Conservation (phyloP, 306 rosid species). For the Citrullus amarus region DNA sequence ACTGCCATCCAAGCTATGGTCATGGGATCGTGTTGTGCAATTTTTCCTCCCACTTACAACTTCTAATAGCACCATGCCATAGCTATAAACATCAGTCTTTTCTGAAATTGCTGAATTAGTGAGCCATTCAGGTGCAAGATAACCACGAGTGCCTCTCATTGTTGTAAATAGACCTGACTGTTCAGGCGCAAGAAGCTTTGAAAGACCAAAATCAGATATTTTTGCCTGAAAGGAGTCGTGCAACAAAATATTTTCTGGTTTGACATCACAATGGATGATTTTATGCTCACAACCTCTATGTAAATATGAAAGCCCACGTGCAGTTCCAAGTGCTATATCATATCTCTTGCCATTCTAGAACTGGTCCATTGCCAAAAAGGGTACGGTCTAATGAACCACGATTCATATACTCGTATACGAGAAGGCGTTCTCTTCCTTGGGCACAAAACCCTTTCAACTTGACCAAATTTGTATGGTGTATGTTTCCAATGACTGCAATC, state of each 20-base stretch:
- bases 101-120: constrained; percentile 80
- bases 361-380: constrained; percentile 67
- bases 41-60: constrained; percentile 76
- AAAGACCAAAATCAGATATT: constrained; percentile 88
- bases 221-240: constrained; percentile 65
- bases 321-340: constrained; percentile 73
- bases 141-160: constrained; percentile 92
- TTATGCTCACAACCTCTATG: constrained; percentile 73
- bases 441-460: constrained; percentile 76
- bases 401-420: constrained; percentile 85
- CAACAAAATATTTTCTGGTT: constrained; percentile 85
- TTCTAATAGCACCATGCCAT: constrained; percentile 87
- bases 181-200: constrained; percentile 66
- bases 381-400: constrained; percentile 72
- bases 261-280: constrained; percentile 85
- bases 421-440: constrained; percentile 57
- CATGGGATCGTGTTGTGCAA: constrained; percentile 38
- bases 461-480: constrained; percentile 78
- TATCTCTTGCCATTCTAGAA: constrained; percentile 78
- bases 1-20: constrained; percentile 49
- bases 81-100: constrained; percentile 80
- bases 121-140: constrained; percentile 95
- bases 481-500: constrained; percentile 76
- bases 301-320: constrained; percentile 83
- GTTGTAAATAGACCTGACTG: constrained; percentile 85